These are phyloP conservation scores for Trichophyton verrucosum DNA, from an alignment of 2,329 filamentous ascomycete genomes.

Conservation along the genomic window DNA sequence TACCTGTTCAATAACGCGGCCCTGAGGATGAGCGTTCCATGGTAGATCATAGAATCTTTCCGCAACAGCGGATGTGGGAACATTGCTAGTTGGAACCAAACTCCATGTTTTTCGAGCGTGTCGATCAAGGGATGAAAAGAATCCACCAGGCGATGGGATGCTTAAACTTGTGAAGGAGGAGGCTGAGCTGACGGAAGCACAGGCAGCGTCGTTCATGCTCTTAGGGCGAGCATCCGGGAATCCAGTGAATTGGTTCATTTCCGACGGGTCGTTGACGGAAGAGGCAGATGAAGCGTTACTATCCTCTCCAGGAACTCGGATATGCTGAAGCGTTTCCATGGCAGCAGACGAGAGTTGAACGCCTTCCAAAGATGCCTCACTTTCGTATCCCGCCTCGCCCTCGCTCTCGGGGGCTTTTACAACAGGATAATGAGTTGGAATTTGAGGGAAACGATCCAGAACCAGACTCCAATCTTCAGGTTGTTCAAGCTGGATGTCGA, in stretches of 20 bases:
- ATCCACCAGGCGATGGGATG: constrained; percentile 81
- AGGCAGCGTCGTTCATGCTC: constrained; percentile 36
- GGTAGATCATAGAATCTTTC: constrained; percentile 82
- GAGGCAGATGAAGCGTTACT: constrained; percentile 27
- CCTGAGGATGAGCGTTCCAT: constrained; percentile 46
- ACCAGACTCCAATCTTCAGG: constrained; percentile 49
- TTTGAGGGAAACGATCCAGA: constrained; percentile 29
- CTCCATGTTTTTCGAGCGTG: constrained; percentile 74
- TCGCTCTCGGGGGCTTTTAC: neutral
- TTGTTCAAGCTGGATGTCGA: constrained; percentile 29
- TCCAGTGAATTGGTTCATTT: constrained; percentile 41
- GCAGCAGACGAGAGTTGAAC: constrained; percentile 68
- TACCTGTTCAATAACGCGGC: constrained; percentile 51
- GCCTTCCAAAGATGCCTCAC: constrained; percentile 10
- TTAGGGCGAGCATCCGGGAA: constrained; percentile 46
- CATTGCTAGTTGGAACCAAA: constrained; percentile 42
- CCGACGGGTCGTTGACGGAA: constrained; percentile 17
- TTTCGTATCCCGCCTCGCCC: neutral
- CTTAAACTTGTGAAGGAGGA: constrained; percentile 69
- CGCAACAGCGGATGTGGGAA: constrained; percentile 78
- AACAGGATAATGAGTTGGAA: constrained; percentile 17
- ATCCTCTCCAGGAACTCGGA: constrained; percentile 43
- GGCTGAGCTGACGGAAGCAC: constrained; percentile 45
- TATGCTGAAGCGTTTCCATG: constrained; percentile 64
- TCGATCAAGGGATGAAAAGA: constrained; percentile 74